phyloP scores from a whole-genome alignment of 176 grass and related monocot species.

The Carex littledalei region DNA sequence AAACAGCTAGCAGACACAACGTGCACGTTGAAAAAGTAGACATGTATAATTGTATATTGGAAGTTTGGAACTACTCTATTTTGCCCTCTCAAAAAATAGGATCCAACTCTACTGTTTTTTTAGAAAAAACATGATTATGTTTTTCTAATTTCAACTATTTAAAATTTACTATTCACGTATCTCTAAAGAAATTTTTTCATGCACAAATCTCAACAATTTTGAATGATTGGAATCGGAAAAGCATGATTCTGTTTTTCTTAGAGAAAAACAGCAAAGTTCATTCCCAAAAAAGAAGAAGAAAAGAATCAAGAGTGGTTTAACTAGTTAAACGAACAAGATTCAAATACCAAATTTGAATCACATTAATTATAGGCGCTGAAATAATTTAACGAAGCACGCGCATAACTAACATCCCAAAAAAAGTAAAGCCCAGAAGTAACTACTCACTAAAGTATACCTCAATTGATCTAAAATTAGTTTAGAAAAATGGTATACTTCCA shows the following conservation, averaged over 20 bases:
- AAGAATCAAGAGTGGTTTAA: not conserved
- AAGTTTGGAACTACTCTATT: not conserved
- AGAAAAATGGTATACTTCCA: not conserved
- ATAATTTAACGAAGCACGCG: not conserved
- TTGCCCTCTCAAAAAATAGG: not conserved
- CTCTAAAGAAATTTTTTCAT: no score
- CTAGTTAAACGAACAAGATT: not conserved
- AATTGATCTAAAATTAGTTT: not conserved
- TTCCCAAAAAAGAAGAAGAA: no score
- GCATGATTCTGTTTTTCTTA: no score
- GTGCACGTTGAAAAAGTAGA: not conserved
- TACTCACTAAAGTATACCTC: not conserved
- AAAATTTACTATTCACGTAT: no score
- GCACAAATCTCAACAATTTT: no score
- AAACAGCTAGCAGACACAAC: conserved; percentile 13
- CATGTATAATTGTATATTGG: not conserved
- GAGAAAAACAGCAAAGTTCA: no score
- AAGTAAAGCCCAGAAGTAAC: not conserved
- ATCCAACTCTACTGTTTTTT: no score
- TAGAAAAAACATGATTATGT: no score
- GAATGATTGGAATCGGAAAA: no score
- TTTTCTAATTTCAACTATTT: no score
- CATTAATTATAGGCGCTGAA: not conserved
- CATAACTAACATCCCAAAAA: not conserved
- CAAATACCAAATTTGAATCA: not conserved